Percentiles rank a stretch among this genome's conserved stretches.
Evolutionary conservation across 768 basidiomycete genomes (phyloP).

Genomic region (Tephrocybe sp.): DNA sequence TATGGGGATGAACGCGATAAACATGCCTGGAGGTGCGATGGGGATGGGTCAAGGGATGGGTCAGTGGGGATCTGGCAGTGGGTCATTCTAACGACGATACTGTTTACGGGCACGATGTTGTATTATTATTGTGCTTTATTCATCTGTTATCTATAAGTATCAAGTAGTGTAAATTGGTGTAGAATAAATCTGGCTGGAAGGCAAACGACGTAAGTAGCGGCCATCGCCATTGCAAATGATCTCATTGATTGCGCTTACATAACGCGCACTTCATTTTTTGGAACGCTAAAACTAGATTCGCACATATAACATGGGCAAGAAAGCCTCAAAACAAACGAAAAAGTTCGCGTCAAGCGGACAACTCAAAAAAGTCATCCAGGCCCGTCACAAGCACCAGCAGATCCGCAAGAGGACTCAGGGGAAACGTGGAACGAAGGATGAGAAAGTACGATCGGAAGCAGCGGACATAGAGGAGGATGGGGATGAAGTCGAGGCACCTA

Average conservation of each 20-base stretch:
- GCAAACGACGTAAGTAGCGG: no score
- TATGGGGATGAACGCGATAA: constrained; percentile 41
- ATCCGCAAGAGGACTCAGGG: constrained; percentile 69
- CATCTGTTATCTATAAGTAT: no score
- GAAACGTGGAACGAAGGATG: constrained; percentile 47
- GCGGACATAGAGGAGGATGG: constrained; percentile 34
- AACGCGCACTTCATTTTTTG: constrained; percentile 14
- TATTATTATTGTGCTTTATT: not conserved
- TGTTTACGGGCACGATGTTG: not conserved
- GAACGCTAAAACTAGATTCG: not conserved
- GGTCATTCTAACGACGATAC: constrained; percentile 12
- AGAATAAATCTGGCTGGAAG: no score
- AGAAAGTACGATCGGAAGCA: constrained; percentile 28
- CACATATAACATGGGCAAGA: constrained; percentile 43
- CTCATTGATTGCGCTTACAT: constrained; percentile 12
- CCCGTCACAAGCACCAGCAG: constrained; percentile 80
- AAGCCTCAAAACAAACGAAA: constrained; percentile 76
- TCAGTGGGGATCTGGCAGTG: constrained; percentile 22
- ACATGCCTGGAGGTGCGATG: constrained; percentile 40
- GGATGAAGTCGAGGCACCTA: constrained; percentile 27
- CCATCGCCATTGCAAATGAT: not conserved
- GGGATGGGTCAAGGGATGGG: constrained; percentile 44
- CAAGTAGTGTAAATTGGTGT: no score
- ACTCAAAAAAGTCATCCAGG: constrained; percentile 83
- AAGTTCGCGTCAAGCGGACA: constrained; percentile 90